Conservation (phyloP, 2,329 filamentous ascomycete species). For the Colletotrichum costaricense region DNA sequence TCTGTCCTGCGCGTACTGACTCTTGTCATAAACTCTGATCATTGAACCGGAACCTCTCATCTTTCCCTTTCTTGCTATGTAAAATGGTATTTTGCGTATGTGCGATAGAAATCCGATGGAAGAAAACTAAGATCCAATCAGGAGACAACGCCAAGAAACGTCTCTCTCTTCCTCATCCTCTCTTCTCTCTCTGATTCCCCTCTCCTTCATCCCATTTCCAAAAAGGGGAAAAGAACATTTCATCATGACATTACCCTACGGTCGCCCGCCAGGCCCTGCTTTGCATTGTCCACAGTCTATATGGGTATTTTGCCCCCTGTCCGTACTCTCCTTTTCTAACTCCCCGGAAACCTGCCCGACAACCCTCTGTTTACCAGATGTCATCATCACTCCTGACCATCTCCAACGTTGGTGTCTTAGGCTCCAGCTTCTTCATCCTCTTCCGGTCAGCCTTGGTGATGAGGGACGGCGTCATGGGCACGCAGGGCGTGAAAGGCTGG, state of each 20-base stretch:
- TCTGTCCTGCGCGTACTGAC: slow-evolving; percentile 2
- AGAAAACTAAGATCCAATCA: background rate
- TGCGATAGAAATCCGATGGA: background rate
- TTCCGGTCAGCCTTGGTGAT: slow-evolving; percentile 78
- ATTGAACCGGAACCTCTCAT: background rate
- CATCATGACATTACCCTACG: slow-evolving; percentile 25
- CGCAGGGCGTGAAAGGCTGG: slow-evolving; percentile 80
- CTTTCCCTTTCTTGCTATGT: background rate
- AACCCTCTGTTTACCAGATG: slow-evolving; percentile 63
- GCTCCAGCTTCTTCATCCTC: slow-evolving; percentile 72
- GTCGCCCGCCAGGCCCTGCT: slow-evolving; percentile 26
- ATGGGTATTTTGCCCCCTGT: slow-evolving; percentile 21
- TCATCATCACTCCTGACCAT: slow-evolving; percentile 73
- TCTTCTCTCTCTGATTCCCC: background rate
- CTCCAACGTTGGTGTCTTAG: slow-evolving; percentile 70
- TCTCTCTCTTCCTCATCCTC: background rate
- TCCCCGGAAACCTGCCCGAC: background rate
- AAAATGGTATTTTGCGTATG: background rate
- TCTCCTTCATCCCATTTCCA: background rate
- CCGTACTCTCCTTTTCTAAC: slow-evolving; percentile 5
- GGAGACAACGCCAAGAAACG: background rate
- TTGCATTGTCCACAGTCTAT: slow-evolving; percentile 26
- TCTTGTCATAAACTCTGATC: slow-evolving; percentile 4
- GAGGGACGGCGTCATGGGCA: slow-evolving; percentile 81
- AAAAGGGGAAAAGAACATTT: slow-evolving; percentile 19